Conservation (phyloP, 331 rosid species). For the Malus hybrid region DNA sequence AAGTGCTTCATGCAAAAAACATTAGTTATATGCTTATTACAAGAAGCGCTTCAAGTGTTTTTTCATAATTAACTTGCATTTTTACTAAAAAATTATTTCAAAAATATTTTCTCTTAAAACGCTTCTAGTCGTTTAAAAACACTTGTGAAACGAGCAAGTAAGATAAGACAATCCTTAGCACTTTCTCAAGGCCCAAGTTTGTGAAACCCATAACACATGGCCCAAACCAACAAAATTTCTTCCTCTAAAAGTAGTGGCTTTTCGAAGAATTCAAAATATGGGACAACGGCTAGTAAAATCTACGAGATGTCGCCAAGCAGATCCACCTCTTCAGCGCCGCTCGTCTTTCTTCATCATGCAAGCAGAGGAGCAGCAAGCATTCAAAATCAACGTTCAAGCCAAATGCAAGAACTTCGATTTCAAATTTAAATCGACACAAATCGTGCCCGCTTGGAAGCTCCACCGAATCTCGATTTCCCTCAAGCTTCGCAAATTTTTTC, state of each 20-base stretch:
- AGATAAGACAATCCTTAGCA: background rate
- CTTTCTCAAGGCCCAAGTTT: background rate
- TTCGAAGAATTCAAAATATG: background rate
- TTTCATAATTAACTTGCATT: too few species aligned
- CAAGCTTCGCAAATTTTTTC: constrained; percentile 27
- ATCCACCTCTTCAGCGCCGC: background rate
- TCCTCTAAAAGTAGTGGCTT: background rate
- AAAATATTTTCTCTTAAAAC: too few species aligned
- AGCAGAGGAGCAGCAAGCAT: constrained; percentile 23
- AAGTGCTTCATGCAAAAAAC: too few species aligned
- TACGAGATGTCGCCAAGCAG: background rate
- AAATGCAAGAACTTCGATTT: constrained; percentile 39
- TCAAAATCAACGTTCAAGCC: constrained; percentile 38
- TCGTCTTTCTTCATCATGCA: constrained; percentile 21
- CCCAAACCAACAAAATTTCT: background rate
- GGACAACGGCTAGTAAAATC: constrained; percentile 8
- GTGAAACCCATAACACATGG: background rate
- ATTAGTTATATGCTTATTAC: too few species aligned
- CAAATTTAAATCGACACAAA: constrained; percentile 30
- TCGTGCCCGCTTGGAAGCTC: constrained; percentile 22
- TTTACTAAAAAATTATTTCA: too few species aligned
- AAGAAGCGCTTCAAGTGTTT: too few species aligned
- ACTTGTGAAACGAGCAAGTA: too few species aligned
- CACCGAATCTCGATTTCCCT: constrained; percentile 37
- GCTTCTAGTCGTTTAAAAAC: rapidly evolving